phyloP scores from a whole-genome alignment of 331 rosid species.

The Cucumis variabilis region DNA sequence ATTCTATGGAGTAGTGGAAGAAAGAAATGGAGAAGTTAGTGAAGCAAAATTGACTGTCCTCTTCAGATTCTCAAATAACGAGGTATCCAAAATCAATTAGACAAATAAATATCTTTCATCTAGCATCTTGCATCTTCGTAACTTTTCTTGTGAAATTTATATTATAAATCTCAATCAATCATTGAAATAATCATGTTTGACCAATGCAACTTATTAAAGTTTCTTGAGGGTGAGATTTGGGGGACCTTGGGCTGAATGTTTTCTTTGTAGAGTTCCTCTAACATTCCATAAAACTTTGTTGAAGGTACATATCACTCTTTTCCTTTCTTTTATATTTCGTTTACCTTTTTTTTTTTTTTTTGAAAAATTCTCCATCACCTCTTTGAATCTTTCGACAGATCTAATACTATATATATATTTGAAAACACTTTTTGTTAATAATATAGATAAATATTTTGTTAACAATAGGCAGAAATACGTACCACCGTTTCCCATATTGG shows the following conservation, averaged over 20 bases:
- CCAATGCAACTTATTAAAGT: constrained; percentile 35
- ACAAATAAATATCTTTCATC: constrained; percentile 21
- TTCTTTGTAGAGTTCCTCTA: constrained; percentile 6
- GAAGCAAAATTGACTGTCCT: constrained; percentile 63
- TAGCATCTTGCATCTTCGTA: not conserved
- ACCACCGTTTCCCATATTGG: too few species aligned
- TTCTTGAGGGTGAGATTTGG: constrained; percentile 39
- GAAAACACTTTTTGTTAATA: too few species aligned
- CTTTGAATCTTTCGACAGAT: too few species aligned
- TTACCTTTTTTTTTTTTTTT: too few species aligned
- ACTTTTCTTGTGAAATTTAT: not conserved
- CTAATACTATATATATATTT: too few species aligned
- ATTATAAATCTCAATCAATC: not conserved
- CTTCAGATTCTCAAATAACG: constrained; percentile 37
- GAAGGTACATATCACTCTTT: too few species aligned
- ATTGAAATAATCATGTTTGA: constrained; percentile 41
- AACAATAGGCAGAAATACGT: too few species aligned
- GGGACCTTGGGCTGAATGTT: constrained; percentile 49
- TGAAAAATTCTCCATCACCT: too few species aligned
- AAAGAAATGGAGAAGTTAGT: constrained; percentile 37
- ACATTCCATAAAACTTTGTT: too few species aligned
- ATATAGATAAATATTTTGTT: too few species aligned
- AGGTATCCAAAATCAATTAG: constrained; percentile 36
- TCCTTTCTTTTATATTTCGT: too few species aligned
- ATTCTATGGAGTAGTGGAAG: constrained; percentile 38